These are phyloP conservation scores for Ascochyta lentis DNA, from an alignment of 2,329 filamentous ascomycete genomes.

Conservation along the genomic window DNA sequence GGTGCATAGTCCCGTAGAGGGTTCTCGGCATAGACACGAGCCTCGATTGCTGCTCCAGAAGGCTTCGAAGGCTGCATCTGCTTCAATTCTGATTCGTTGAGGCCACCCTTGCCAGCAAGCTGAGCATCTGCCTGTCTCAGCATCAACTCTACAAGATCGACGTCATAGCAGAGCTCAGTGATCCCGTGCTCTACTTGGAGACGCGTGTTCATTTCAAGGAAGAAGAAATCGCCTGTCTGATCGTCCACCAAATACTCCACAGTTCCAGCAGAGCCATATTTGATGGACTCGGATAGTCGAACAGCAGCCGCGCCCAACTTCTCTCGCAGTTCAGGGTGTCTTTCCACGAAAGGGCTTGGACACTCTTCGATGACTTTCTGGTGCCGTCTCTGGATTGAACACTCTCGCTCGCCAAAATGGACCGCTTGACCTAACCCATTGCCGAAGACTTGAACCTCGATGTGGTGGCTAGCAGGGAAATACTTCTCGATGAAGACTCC, in stretches of 20 bases:
- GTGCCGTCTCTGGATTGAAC: conserved; percentile 83
- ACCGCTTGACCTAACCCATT: conserved; percentile 80
- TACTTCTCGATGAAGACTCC: conserved; percentile 87
- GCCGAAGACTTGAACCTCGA: conserved; percentile 91
- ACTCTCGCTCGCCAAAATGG: conserved; percentile 86
- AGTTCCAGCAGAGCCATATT: conserved; percentile 85
- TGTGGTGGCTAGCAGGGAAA: conserved; percentile 78
- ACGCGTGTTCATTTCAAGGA: conserved; percentile 66
- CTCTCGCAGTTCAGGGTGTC: conserved; percentile 62
- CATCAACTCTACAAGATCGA: conserved; percentile 64
- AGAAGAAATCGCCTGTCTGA: conserved; percentile 78
- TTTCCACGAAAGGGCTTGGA: conserved; percentile 72
- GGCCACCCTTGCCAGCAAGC: conserved; percentile 53
- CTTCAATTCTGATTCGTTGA: conserved; percentile 52
- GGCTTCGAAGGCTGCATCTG: conserved; percentile 53
- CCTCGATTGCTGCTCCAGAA: conserved; percentile 60
- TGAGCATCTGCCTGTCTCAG: conserved; percentile 62
- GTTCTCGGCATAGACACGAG: conserved; percentile 64
- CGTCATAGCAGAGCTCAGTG: conserved; percentile 62
- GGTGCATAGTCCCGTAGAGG: conserved; percentile 66
- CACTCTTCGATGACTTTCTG: conserved; percentile 93
- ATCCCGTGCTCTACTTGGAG: conserved; percentile 66
- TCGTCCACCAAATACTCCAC: conserved; percentile 92
- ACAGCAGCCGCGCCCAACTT: conserved; percentile 73
- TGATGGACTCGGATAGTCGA: conserved; percentile 62